Percentiles rank a stretch among this genome's conserved stretches.
Evolutionary conservation across 805 yeast species (phyloP).

Genomic region (Soucietia sequanensis): DNA sequence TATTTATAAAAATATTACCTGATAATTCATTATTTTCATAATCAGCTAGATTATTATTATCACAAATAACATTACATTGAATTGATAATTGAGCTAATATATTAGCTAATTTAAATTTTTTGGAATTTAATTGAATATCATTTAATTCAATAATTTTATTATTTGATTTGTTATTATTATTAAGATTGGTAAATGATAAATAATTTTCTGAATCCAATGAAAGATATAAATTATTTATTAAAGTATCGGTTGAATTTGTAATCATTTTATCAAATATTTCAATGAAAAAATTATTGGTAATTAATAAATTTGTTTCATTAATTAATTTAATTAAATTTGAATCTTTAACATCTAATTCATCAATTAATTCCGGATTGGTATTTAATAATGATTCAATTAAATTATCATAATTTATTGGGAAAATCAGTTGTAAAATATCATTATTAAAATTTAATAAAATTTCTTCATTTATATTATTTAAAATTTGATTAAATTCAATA

Average conservation of each 20-base stretch:
- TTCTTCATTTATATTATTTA: slow-evolving; percentile 20
- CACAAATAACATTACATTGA: slow-evolving; percentile 55
- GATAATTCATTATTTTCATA: slow-evolving; percentile 17
- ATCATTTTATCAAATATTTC: slow-evolving; percentile 34
- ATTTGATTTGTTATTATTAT: slow-evolving; percentile 10
- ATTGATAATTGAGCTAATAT: slow-evolving; percentile 66
- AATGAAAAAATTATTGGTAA: slow-evolving; percentile 31
- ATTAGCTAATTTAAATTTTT: slow-evolving; percentile 56
- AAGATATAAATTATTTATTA: slow-evolving; percentile 30
- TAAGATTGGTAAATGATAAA: background rate
- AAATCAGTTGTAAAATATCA: slow-evolving; percentile 22
- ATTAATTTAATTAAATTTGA: slow-evolving; percentile 39
- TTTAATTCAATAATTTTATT: slow-evolving; percentile 18
- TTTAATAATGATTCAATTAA: slow-evolving; percentile 48
- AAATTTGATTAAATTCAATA: slow-evolving; percentile 51
- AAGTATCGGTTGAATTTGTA: slow-evolving; percentile 30
- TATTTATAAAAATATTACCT: slow-evolving; percentile 39
- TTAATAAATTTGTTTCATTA: slow-evolving; percentile 45
- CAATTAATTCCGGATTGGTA: slow-evolving; percentile 43
- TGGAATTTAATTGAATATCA: slow-evolving; percentile 6
- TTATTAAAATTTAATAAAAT: slow-evolving; percentile 13
- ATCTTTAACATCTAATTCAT: slow-evolving; percentile 34
- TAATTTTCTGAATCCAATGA: slow-evolving; percentile 3
- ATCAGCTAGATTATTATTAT: slow-evolving; percentile 36
- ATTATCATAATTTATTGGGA: slow-evolving; percentile 38